Evolutionary conservation across 2,329 filamentous ascomycete genomes (phyloP).

Genomic region (Alternaria rosae): DNA sequence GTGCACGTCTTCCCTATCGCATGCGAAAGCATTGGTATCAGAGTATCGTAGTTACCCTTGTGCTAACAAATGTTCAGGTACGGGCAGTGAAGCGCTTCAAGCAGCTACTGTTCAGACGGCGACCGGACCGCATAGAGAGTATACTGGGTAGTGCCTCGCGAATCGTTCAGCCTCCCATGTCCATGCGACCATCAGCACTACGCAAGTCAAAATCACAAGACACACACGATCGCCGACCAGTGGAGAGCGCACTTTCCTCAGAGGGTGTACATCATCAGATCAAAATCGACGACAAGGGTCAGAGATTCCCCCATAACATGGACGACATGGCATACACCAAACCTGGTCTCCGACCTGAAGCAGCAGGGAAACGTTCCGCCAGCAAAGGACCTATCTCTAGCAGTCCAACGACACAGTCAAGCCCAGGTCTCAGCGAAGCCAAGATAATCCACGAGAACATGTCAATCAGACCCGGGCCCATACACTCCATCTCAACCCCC

Average conservation of each 20-base stretch:
- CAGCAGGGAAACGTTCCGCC: conserved; percentile 8
- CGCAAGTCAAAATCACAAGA: conserved; percentile 60
- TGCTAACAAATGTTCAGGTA: conserved; percentile 62
- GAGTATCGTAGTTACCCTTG: not conserved
- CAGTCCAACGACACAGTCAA: conserved; percentile 29
- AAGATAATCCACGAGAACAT: conserved; percentile 43
- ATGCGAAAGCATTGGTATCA: not conserved
- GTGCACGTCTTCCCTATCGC: conserved; percentile 21
- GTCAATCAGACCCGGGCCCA: conserved; percentile 40
- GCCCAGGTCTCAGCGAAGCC: conserved; percentile 23
- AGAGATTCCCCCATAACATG: conserved; percentile 26
- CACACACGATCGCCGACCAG: conserved; percentile 58
- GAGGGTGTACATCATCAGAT: conserved; percentile 63
- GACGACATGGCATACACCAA: conserved; percentile 32
- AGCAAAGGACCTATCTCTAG: conserved; percentile 18
- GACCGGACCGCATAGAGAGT: conserved; percentile 63
- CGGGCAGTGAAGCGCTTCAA: conserved; percentile 94
- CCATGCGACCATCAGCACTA: conserved; percentile 55
- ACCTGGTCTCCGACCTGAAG: conserved; percentile 21
- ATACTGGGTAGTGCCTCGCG: conserved; percentile 66
- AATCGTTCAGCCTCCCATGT: conserved; percentile 65
- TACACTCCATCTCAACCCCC: conserved; percentile 32
- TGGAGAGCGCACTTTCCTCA: conserved; percentile 60
- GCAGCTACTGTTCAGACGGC: conserved; percentile 67
- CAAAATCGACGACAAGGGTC: conserved; percentile 42